Evolutionary conservation across 169 alveolate species (phyloP).

Genomic region (Pseudocohnilembus persalinus): DNA sequence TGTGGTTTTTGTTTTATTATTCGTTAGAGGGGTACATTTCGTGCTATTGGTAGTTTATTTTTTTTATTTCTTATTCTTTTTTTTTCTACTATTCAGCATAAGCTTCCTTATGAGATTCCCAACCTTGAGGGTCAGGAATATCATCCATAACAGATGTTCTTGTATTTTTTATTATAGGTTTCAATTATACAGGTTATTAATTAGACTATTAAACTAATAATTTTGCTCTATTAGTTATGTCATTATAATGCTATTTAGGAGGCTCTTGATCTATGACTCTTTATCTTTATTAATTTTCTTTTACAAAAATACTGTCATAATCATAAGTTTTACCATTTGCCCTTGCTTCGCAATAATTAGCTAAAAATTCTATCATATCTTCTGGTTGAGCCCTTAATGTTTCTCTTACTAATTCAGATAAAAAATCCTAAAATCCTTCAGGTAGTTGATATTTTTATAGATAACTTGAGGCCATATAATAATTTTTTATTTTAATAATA

Average conservation of each 20-base stretch:
- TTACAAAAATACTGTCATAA: not conserved
- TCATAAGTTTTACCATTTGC: conserved; percentile 14
- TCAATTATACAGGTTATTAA: not conserved
- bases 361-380: conserved; percentile 54
- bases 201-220: not conserved
- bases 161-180: not conserved
- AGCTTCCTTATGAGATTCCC: not conserved
- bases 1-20: no score
- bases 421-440: conserved; percentile 55
- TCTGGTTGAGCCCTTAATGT: conserved; percentile 51
- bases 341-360: conserved; percentile 52
- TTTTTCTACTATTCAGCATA: not conserved
- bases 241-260: not conserved
- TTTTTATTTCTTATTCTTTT: not conserved
- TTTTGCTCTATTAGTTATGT: not conserved
- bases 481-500: no score
- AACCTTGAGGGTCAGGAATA: not conserved
- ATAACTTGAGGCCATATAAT: conserved; percentile 27
- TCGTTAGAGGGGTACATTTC: no score
- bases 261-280: not conserved
- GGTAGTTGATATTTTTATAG: conserved; percentile 51
- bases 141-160: not conserved
- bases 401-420: conserved; percentile 53
- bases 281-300: no score
- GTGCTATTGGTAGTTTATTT: no score